These are phyloP conservation scores for Pterulicium gracile DNA, from an alignment of 1,284 basidiomycete genomes.

Conservation along the genomic window DNA sequence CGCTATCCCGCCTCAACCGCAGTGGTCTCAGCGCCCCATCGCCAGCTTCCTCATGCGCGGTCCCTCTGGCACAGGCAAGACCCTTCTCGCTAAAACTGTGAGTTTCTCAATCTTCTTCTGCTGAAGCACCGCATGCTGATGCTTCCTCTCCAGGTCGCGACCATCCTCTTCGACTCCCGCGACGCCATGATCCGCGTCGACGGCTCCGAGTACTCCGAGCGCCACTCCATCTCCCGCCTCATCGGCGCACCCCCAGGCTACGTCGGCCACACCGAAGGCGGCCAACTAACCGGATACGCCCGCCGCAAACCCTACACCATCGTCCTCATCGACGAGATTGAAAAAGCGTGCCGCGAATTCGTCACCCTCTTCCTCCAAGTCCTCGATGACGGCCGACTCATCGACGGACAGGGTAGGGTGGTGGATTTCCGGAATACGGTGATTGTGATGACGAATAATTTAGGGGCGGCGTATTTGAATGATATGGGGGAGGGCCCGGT, in stretches of 20 bases:
- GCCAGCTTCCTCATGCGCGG: slow-evolving; percentile 92
- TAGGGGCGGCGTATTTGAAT: slow-evolving; percentile 71
- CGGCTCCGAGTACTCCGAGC: slow-evolving; percentile 87
- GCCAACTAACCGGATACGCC: slow-evolving; percentile 87
- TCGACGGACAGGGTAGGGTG: slow-evolving; percentile 77
- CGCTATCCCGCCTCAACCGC: slow-evolving; percentile 82
- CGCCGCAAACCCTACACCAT: slow-evolving; percentile 81
- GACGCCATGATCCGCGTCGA: slow-evolving; percentile 90
- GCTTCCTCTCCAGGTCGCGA: slow-evolving; percentile 52
- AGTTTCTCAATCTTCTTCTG: slow-evolving; percentile 18
- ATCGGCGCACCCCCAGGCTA: slow-evolving; percentile 81
- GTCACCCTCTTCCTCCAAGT: slow-evolving; percentile 91
- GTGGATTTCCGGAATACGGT: slow-evolving; percentile 81
- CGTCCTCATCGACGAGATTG: slow-evolving; percentile 78
- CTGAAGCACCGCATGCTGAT: slow-evolving; percentile 8
- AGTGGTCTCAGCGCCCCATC: slow-evolving; percentile 84
- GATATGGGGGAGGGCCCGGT: slow-evolving; percentile 72
- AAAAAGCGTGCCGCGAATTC: slow-evolving; percentile 86
- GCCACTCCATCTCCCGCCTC: slow-evolving; percentile 66
- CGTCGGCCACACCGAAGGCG: slow-evolving; percentile 86
- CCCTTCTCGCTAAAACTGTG: slow-evolving; percentile 84
- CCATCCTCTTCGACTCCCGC: slow-evolving; percentile 80
- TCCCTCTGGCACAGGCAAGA: slow-evolving; percentile 87
- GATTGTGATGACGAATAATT: slow-evolving; percentile 91
- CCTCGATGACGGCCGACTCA: slow-evolving; percentile 90